Percentiles rank a stretch among this genome's conserved stretches.
Conservation (phyloP, 2,329 filamentous ascomycete species). For the Hansfordia pulvinata region DNA sequence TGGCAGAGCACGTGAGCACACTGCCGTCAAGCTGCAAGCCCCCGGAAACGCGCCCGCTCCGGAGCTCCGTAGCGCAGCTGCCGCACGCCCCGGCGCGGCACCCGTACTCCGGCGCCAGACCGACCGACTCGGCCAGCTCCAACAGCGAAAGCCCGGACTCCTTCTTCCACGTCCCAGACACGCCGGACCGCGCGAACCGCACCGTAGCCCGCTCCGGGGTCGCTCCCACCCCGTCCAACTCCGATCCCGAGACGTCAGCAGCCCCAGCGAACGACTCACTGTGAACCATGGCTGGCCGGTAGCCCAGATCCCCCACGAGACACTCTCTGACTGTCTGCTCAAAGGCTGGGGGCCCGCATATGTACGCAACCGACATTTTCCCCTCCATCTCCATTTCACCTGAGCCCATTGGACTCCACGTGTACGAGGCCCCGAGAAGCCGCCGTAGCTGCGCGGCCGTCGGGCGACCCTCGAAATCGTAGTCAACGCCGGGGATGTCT, state of each 20-base stretch:
- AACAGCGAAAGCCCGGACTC: constrained; percentile 8
- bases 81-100: constrained; percentile 10
- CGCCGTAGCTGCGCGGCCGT: constrained; percentile 3
- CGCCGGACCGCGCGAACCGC: constrained; percentile 7
- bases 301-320: constrained; percentile 4
- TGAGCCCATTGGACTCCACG: constrained; percentile 6
- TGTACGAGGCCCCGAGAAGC: constrained; percentile 7
- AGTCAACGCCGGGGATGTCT: constrained; percentile 6
- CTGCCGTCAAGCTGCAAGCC: constrained; percentile 10
- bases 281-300: constrained; percentile 5
- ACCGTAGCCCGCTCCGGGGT: constrained; percentile 7
- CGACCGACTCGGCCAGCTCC: constrained; percentile 11
- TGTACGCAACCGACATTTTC: constrained; percentile 6
- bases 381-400: constrained; percentile 5
- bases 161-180: constrained; percentile 6
- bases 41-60: constrained; percentile 9
- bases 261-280: constrained; percentile 11
- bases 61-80: constrained; percentile 9
- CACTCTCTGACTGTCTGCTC: constrained; percentile 5
- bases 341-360: constrained; percentile 10
- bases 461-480: constrained; percentile 8
- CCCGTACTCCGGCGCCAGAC: constrained; percentile 11
- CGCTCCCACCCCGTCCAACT: constrained; percentile 3
- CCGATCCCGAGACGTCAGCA: too few species aligned
- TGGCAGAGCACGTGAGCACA: constrained; percentile 9